Percentiles rank a stretch among this genome's conserved stretches.
These are phyloP conservation scores for Mucor irregularis DNA, from an alignment of 371 early-diverging fungal genomes.

Conservation along the genomic window DNA sequence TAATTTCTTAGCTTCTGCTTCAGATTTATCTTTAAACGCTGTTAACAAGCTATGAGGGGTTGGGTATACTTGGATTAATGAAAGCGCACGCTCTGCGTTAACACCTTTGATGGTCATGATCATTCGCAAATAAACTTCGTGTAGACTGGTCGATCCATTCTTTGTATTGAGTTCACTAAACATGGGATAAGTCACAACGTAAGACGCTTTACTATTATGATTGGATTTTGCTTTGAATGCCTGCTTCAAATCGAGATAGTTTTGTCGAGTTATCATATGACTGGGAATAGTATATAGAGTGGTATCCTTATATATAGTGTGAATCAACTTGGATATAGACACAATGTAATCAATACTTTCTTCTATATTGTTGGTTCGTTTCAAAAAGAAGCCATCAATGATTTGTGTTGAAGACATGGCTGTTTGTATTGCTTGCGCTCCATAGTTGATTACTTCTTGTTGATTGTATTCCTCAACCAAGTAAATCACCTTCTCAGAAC, in stretches of 20 bases:
- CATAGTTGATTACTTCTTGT: conserved; percentile 51
- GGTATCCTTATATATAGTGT: conserved; percentile 45
- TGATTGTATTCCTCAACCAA: conserved; percentile 77
- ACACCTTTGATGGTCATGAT: conserved; percentile 82
- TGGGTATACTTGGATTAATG: conserved; percentile 67
- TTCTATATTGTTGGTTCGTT: conserved; percentile 65
- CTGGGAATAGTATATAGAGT: conserved; percentile 63
- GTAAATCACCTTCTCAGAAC: conserved; percentile 76
- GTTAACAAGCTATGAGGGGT: conserved; percentile 62
- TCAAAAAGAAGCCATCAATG: conserved; percentile 73
- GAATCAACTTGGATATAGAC: conserved; percentile 54
- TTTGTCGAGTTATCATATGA: conserved; percentile 47
- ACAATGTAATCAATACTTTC: conserved; percentile 81
- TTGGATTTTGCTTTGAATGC: conserved; percentile 8
- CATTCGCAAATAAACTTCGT: conserved; percentile 78
- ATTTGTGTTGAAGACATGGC: conserved; percentile 72
- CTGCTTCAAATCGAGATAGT: conserved; percentile 53
- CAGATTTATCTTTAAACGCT: conserved; percentile 37
- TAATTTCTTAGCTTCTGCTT: conserved; percentile 31
- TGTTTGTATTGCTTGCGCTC: conserved; percentile 62
- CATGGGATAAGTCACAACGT: conserved; percentile 59
- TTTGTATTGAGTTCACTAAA: conserved; percentile 73
- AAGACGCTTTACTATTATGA: conserved; percentile 4
- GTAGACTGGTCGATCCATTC: conserved; percentile 59
- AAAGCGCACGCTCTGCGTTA: conserved; percentile 78